These are phyloP conservation scores for Ophiostoma populinum DNA, from an alignment of 2,329 filamentous ascomycete genomes.

Conservation along the genomic window DNA sequence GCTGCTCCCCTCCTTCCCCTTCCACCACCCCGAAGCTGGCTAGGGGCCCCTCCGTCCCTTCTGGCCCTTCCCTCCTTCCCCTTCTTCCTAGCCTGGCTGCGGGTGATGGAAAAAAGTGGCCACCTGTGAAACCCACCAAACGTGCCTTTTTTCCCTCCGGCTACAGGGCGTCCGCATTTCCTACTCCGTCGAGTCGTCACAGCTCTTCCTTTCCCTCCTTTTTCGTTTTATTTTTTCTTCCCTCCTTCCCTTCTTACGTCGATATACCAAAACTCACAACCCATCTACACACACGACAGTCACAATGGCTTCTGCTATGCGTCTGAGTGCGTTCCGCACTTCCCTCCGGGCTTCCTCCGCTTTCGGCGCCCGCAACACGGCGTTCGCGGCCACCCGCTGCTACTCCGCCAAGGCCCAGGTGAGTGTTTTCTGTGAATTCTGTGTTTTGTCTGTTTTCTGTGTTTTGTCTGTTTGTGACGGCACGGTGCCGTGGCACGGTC, in stretches of 20 bases:
- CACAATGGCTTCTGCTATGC: conserved; percentile 70
- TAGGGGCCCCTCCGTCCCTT: neutral
- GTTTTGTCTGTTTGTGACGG: too few species aligned
- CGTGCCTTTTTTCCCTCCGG: conserved; percentile 10
- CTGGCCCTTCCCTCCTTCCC: conserved; percentile 4
- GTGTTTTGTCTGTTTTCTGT: too few species aligned
- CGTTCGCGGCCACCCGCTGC: conserved; percentile 71
- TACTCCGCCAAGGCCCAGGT: conserved; percentile 91
- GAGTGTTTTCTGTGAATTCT: conserved; percentile 15
- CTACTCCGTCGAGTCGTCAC: conserved; percentile 4
- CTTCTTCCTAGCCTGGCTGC: conserved; percentile 6
- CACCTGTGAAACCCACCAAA: conserved; percentile 7
- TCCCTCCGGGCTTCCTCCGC: conserved; percentile 46
- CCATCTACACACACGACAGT: conserved; percentile 1
- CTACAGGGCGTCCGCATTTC: conserved; percentile 1
- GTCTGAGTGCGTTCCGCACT: conserved; percentile 68
- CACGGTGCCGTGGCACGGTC: too few species aligned
- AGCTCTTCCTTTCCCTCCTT: conserved; percentile 11
- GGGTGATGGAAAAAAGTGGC: conserved; percentile 5
- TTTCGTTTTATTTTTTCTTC: conserved; percentile 7
- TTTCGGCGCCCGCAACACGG: conserved; percentile 49
- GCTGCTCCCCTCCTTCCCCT: conserved; percentile 3
- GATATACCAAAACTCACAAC: conserved; percentile 1
- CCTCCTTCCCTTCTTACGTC: conserved; percentile 12
- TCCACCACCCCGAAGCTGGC: conserved; percentile 1